Evolutionary conservation across 305 asterid species (phyloP).

Genomic region (Fraxinus sp.): DNA sequence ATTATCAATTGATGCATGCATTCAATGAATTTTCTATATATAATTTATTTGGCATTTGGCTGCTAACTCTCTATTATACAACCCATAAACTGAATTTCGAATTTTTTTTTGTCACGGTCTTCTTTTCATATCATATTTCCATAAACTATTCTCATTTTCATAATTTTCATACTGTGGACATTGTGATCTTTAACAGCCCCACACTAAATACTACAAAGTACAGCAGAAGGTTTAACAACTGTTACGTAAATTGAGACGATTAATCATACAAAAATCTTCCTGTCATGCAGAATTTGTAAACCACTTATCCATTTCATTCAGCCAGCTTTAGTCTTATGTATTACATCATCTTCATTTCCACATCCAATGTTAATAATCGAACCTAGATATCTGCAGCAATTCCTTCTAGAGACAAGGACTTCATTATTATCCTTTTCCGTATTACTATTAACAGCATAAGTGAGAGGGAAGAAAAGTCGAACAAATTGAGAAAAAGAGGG

Average conservation of each 20-base stretch:
- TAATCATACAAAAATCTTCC: neutral
- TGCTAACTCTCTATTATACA: neutral
- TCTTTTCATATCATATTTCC: neutral
- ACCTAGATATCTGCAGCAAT: neutral
- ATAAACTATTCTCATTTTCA: neutral
- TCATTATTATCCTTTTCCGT: neutral
- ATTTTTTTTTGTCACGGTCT: neutral
- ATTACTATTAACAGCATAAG: neutral
- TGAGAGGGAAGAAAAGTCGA: neutral
- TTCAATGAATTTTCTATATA: neutral
- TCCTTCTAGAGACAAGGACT: neutral
- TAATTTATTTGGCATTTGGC: neutral
- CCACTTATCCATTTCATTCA: neutral
- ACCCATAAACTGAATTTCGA: neutral
- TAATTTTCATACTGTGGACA: neutral
- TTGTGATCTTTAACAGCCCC: neutral
- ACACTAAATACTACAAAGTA: neutral
- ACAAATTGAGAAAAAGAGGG: neutral
- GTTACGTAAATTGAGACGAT: neutral
- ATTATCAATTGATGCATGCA: neutral
- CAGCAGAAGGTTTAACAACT: neutral
- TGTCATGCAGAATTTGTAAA: neutral
- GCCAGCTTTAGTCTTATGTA: neutral
- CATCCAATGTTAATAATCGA: neutral
- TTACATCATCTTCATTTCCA: neutral